These are phyloP conservation scores for Xerocomellus amylosporus DNA, from an alignment of 768 basidiomycete genomes.

Conservation along the genomic window DNA sequence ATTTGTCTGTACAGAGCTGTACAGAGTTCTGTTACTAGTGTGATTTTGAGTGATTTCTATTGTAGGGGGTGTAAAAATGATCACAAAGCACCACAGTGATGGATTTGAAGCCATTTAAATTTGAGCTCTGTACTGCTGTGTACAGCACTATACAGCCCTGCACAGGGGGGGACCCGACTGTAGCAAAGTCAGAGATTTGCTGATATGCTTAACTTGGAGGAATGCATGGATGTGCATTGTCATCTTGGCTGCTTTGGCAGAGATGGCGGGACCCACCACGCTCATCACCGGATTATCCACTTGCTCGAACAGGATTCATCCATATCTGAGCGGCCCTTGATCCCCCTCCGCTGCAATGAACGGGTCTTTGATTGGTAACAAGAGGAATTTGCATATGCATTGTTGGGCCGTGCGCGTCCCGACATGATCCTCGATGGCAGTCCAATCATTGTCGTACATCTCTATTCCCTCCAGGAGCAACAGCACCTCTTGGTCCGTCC, in stretches of 20 bases:
- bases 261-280: constrained; percentile 90
- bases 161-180: too few species aligned
- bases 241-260: constrained; percentile 89
- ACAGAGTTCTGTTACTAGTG: too few species aligned
- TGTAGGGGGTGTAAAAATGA: too few species aligned
- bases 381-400: constrained; percentile 93
- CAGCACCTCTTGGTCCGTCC: constrained; percentile 89
- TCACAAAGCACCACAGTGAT: too few species aligned
- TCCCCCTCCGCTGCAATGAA: constrained; percentile 78
- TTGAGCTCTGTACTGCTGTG: too few species aligned
- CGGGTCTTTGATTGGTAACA: constrained; percentile 94
- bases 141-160: too few species aligned
- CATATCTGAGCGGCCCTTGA: constrained; percentile 72
- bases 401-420: constrained; percentile 89
- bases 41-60: too few species aligned
- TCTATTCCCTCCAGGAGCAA: constrained; percentile 93
- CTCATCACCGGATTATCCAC: constrained; percentile 98
- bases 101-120: too few species aligned
- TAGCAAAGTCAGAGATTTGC: too few species aligned
- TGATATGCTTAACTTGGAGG: too few species aligned
- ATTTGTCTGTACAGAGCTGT: too few species aligned
- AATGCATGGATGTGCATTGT: too few species aligned
- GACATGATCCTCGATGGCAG: constrained; percentile 88
- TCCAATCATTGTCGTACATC: constrained; percentile 99
- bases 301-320: constrained; percentile 86